phyloP scores from a whole-genome alignment of 768 basidiomycete genomes.

The Leucosporidium yakuticum region DNA sequence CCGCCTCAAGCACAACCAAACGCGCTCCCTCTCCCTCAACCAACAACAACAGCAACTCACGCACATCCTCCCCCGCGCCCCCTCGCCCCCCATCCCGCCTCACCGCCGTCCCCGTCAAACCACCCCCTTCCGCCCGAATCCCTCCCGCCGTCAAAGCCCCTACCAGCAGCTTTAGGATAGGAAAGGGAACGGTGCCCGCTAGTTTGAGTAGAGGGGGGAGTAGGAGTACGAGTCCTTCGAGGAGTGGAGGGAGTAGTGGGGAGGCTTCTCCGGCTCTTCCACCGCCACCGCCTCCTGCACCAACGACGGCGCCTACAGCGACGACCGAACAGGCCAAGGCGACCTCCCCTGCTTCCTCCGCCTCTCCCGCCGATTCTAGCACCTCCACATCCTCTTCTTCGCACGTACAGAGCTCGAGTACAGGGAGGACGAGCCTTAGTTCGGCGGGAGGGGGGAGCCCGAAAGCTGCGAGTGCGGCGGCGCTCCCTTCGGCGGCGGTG shows the following conservation, averaged over 20 bases:
- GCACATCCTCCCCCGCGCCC: slow-evolving; percentile 10
- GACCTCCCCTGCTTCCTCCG: background rate
- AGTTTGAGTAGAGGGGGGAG: background rate
- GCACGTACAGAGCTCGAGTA: background rate
- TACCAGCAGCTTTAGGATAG: slow-evolving; percentile 24
- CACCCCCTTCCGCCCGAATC: background rate
- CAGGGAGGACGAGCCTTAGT: background rate
- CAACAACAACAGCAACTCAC: slow-evolving; percentile 8
- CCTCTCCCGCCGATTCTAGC: background rate
- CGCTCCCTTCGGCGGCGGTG: background rate
- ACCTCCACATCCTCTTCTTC: background rate
- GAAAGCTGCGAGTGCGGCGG: background rate
- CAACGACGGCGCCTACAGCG: background rate
- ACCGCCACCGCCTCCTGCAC: background rate
- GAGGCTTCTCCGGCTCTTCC: background rate
- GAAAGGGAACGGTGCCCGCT: slow-evolving; percentile 18
- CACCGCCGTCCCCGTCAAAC: slow-evolving; percentile 11
- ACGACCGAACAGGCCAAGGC: background rate
- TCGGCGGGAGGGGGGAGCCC: background rate
- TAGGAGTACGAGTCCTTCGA: background rate
- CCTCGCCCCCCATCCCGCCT: slow-evolving; percentile 15
- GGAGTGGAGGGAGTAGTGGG: too few species aligned
- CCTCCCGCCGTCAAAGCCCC: background rate
- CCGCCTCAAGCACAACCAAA: background rate
- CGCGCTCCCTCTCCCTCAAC: slow-evolving; percentile 7